Base-by-base conservation (phyloP, 129 eudicot genomes). In the Solidago caesia region DNA sequence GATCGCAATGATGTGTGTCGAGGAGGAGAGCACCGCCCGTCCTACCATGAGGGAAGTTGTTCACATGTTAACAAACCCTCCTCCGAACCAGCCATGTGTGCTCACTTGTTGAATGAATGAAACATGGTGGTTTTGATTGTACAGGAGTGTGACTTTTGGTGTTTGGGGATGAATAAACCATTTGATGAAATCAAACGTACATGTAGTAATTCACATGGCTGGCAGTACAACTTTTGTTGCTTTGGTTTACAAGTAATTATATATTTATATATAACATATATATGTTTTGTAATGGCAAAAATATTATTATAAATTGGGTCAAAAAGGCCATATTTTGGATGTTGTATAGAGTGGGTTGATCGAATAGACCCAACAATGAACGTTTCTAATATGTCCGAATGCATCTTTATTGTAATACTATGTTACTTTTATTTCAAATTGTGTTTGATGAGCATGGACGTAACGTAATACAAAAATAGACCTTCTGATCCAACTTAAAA, bases 41-140 rank as follows among this genome's bases (percentile, higher is more conserved):
- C 98, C 98, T 3, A 86, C 88, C 4, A 94, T 94, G 98, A 85
- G 98, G 80, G 97, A 88, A 76, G 97, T 94, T 4, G 98, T 90
- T 71, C 96, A 90, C 47, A 86, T 83, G 97, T 91, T 94, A 21
- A 82, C 92, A 7, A 90, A 90, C 77, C 87, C 86, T 57, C 82
- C 84, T 48, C 4, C n/a, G 51, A 26, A 64, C 26, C 60, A 29
- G 45, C 42, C 61, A 27, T 72, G 73, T 11, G 68, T 79, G 4
- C 3, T 56, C 2, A 39, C 52, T 56, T 5, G 48, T 64, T 72
- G 71, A 48, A 66, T 7, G 6, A 42, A 72, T 21, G 10, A 11
- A 11, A 7, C 2, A 61, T 29, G 16, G n/a, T 72, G 77, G 25
- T 47, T 44, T 72, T 1, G 12, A 14, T 29, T 72, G 83, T 79